Base-by-base conservation (phyloP, 805 yeast genomes). In the Ogataea methylovora region DNA sequence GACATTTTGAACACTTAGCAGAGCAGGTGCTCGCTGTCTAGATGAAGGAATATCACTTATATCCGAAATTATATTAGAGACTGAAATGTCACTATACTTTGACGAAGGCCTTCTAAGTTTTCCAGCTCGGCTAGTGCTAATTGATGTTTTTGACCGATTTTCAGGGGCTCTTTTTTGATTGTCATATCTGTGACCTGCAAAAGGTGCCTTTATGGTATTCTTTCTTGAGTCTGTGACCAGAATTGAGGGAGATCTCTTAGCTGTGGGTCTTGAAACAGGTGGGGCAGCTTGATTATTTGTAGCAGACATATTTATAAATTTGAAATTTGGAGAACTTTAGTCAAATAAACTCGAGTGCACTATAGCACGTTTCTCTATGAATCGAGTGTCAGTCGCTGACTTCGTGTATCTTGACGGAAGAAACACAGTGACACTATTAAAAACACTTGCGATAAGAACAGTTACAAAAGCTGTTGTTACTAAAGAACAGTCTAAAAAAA, bases 201-300 rank as follows among this genome's bases (percentile, higher is more conserved):
- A 84, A 1, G 92, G 94, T 0, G 90, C 92, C 41, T 67, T 66
- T 16, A 63, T 57, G 35, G 58, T 65, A 38, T 63, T 63, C 35
- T 76, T 69, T 40, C 97, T 67, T 3, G 84, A 76, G 60, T 88
- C 97, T 0, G 97, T 90, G 25, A 88, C 97, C 37, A 88, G 67
- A 50, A 88, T 88, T 2, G 95, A 84, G 9, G 97, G 97, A 21
- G 96, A 84, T 47, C 97, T 62, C 48, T 84, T 84, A 11, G 95
- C 85, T 5, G 84, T 78, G 4, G 33, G 33, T 17, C 33, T 8
- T n/a, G n/a, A n/a, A n/a, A n/a, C n/a, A n/a, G n/a, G n/a, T n/a
- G n/a, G n/a, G n/a, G n/a, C n/a, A n/a, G n/a, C n/a, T n/a, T n/a
- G n/a, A n/a, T n/a, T n/a, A n/a, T n/a, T n/a, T n/a, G n/a, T n/a